A percentile compares a stretch with the other conserved stretches of the same genome.
Evolutionary conservation across 2,329 filamentous ascomycete genomes (phyloP).

Genomic region (Paraconiothyrium brasiliense): DNA sequence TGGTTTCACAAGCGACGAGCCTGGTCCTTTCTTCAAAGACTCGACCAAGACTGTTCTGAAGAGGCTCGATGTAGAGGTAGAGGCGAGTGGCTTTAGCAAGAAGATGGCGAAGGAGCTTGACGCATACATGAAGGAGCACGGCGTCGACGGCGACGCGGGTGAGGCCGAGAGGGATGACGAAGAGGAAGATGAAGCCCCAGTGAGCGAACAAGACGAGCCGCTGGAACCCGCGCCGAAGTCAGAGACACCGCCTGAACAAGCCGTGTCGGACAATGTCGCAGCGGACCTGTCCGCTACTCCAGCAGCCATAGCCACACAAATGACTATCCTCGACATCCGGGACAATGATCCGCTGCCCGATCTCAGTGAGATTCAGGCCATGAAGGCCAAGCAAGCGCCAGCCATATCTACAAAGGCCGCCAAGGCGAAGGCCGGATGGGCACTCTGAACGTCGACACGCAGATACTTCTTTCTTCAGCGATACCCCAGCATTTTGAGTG

Average conservation of each 20-base stretch:
- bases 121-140: conserved; percentile 81
- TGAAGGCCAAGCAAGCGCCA: conserved; percentile 34
- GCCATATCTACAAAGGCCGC: conserved; percentile 47
- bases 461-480: conserved; percentile 14
- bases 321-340: conserved; percentile 50
- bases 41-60: conserved; percentile 75
- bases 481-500: conserved; percentile 19
- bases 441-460: conserved; percentile 28
- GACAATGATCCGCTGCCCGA: conserved; percentile 46
- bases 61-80: conserved; percentile 87
- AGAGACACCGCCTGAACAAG: neutral
- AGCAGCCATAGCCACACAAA: conserved; percentile 35
- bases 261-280: conserved; percentile 7
- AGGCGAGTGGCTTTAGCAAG: conserved; percentile 93
- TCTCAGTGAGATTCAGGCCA: conserved; percentile 40
- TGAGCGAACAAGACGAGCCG: conserved; percentile 19
- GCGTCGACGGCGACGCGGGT: conserved; percentile 63
- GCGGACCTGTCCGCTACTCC: conserved; percentile 13
- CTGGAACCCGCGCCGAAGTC: neutral
- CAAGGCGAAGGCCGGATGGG: conserved; percentile 49
- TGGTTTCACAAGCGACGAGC: conserved; percentile 81
- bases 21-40: conserved; percentile 86
- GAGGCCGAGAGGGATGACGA: conserved; percentile 39
- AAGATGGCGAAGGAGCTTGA: conserved; percentile 97
- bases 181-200: conserved; percentile 26